Base-by-base conservation (phyloP, 2,329 filamentous ascomycete genomes). In the Hortaea werneckii region DNA sequence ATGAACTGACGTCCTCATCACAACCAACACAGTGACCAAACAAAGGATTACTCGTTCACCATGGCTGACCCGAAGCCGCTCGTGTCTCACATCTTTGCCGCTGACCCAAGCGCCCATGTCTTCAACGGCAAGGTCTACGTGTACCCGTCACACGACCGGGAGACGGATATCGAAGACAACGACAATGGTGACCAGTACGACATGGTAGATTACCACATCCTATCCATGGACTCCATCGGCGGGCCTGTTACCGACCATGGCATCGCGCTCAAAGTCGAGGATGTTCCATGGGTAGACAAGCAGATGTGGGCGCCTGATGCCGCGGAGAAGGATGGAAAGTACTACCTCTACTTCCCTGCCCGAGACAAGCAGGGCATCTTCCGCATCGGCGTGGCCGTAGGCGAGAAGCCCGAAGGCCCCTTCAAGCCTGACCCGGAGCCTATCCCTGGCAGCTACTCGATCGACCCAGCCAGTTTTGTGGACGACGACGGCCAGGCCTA, bases 181-280 rank as follows among this genome's bases (percentile, higher is more conserved):
- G 84, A 88, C 73, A 87, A 87, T 73, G 85, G 85, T 60, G 84
- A 87, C 67, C 85, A 88, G 63, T 88, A 87, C 64, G 85, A 87
- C 69, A 89, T 88, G 85, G 74, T 69, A 46, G 85, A 89, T 70
- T 89, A 89, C 73, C 84, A 88, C 65, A 85, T 89, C 62, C 81
- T 88, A 65, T 81, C 77, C 53, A 68, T 77, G 47, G 74, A 78
- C 45, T 69, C 73, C 1, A 68, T 78, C 26, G 74, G 73, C 49
- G 70, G 71, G 0, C 69, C 72, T 12, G 82, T 87, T 2, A 80
- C 74, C 13, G 85, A 88, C 68, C 84, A 88, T 67, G 84, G 84
- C 57, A 72, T 84, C 41, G 83, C 76, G 10, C 75, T 90, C 37
- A 73, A 71, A 44, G 69, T 76, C 39, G 72, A 77, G 42, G 79